Evolutionary conservation across 1,284 basidiomycete species (phyloP).

Genomic region (Sporisorium graminicola): DNA sequence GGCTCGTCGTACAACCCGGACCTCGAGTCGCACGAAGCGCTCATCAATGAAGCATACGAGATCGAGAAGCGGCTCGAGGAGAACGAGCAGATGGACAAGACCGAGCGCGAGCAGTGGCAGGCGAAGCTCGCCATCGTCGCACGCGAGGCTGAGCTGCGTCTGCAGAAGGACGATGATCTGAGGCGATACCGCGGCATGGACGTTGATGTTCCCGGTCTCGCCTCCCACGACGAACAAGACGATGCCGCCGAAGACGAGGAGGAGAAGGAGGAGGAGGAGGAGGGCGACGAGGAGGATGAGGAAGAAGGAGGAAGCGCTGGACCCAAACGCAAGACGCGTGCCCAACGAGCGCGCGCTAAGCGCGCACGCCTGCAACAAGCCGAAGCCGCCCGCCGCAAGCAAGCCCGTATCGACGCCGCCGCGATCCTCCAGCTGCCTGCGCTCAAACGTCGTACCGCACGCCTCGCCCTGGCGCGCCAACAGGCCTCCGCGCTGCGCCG

Average conservation of each 20-base stretch:
- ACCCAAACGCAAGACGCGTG: constrained; percentile 56
- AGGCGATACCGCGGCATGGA: constrained; percentile 50
- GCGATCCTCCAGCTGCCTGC: constrained; percentile 50
- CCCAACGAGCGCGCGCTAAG: constrained; percentile 52
- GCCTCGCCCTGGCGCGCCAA: constrained; percentile 28
- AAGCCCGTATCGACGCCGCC: constrained; percentile 43
- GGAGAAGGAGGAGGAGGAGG: neutral
- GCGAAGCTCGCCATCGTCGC: constrained; percentile 39
- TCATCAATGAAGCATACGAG: constrained; percentile 80
- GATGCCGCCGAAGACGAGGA: neutral
- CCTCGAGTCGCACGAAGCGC: constrained; percentile 79
- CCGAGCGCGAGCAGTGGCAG: constrained; percentile 32
- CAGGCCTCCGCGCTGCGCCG: constrained; percentile 39
- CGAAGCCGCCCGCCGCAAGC: constrained; percentile 34
- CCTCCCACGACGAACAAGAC: constrained; percentile 4
- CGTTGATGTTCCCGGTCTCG: constrained; percentile 28
- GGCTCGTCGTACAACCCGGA: constrained; percentile 96
- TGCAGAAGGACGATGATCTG: constrained; percentile 25
- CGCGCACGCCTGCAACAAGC: constrained; percentile 21
- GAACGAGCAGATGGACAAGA: constrained; percentile 71
- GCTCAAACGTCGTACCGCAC: constrained; percentile 30
- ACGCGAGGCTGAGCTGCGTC: constrained; percentile 32
- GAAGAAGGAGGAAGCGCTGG: constrained; percentile 16
- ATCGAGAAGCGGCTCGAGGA: constrained; percentile 76
- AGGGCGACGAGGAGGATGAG: neutral